A percentile compares a stretch with the other conserved stretches of the same genome.
These are phyloP conservation scores for Cryphonectria naterciae DNA, from an alignment of 2,329 filamentous ascomycete species.

Conservation along the genomic window DNA sequence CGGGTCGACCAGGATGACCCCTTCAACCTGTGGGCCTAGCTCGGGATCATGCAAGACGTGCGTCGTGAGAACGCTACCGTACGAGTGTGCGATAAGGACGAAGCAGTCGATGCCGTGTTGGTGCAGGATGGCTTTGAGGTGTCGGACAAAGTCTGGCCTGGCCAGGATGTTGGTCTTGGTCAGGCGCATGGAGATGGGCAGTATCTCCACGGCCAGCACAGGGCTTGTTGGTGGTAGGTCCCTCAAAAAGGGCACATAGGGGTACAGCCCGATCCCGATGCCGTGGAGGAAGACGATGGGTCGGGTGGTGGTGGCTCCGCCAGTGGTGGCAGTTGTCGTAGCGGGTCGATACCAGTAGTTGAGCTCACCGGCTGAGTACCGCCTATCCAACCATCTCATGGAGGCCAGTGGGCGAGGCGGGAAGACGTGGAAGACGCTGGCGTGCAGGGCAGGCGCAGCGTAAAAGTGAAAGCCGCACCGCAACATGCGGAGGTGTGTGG, in stretches of 20 bases:
- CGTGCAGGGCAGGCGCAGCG: conserved; percentile 41
- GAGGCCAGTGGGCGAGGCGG: conserved; percentile 58
- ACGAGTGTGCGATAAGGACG: conserved; percentile 65
- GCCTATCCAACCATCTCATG: background rate
- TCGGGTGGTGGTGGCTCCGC: conserved; percentile 12
- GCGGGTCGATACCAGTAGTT: conserved; percentile 28
- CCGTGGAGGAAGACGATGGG: conserved; percentile 32
- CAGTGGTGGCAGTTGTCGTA: background rate
- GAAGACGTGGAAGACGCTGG: conserved; percentile 46
- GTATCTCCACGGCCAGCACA: conserved; percentile 29
- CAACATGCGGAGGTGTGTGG: conserved; percentile 49
- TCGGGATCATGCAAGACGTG: conserved; percentile 59
- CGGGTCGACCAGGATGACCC: conserved; percentile 59
- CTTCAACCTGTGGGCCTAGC: conserved; percentile 55
- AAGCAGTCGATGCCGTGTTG: conserved; percentile 62
- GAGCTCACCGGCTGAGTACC: conserved; percentile 26
- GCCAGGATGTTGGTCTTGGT: conserved; percentile 47
- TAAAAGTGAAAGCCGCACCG: conserved; percentile 58
- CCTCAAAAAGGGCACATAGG: conserved; percentile 27
- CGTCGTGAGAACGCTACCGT: conserved; percentile 66
- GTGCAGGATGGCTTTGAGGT: conserved; percentile 61
- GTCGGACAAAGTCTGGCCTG: conserved; percentile 56
- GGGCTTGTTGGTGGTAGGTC: conserved; percentile 27
- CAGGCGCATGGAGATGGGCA: conserved; percentile 31
- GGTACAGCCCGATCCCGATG: conserved; percentile 30